phyloP scores from a whole-genome alignment of 73 alveolate species.

The Paramecium sexaurelia region DNA sequence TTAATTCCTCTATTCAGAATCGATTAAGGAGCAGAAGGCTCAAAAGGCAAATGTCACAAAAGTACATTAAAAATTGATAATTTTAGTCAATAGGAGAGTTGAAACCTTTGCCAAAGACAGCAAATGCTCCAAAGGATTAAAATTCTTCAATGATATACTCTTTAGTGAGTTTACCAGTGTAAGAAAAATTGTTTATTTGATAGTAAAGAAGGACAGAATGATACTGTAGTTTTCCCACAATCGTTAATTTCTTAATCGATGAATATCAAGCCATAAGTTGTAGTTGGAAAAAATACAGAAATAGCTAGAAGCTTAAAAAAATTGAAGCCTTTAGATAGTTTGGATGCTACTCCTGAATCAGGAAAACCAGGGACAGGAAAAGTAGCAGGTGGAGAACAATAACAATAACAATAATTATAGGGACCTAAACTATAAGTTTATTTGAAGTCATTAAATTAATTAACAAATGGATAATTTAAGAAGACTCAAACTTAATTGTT shows the following conservation, averaged over 20 bases:
- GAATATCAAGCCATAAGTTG: background rate
- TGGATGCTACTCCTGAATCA: background rate
- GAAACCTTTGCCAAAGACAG: conserved; percentile 55
- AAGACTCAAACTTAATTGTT: conserved; percentile 42
- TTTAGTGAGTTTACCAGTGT: conserved; percentile 46
- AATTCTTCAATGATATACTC: conserved; percentile 47
- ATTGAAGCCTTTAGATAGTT: conserved; percentile 10
- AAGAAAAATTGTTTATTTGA: background rate
- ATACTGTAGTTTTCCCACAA: conserved; percentile 27
- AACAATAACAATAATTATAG: background rate
- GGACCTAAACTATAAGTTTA: conserved; percentile 49
- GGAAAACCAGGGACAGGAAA: background rate
- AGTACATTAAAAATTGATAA: background rate
- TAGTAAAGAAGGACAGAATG: conserved; percentile 57
- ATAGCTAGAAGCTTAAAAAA: conserved; percentile 39
- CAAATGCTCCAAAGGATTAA: conserved; percentile 29
- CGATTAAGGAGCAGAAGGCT: conserved; percentile 28
- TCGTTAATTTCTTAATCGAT: conserved; percentile 3
- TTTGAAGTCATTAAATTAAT: conserved; percentile 8
- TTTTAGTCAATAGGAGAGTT: conserved; percentile 39
- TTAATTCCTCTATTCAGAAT: conserved; percentile 50
- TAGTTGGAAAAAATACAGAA: conserved; percentile 47
- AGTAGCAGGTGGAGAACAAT: background rate
- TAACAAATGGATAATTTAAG: conserved; percentile 29
- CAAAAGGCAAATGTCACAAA: conserved; percentile 19